Percentiles rank a stretch among this genome's conserved stretches.
Conservation (phyloP, 805 yeast genomes). For the Metschnikowia dekortorum region DNA sequence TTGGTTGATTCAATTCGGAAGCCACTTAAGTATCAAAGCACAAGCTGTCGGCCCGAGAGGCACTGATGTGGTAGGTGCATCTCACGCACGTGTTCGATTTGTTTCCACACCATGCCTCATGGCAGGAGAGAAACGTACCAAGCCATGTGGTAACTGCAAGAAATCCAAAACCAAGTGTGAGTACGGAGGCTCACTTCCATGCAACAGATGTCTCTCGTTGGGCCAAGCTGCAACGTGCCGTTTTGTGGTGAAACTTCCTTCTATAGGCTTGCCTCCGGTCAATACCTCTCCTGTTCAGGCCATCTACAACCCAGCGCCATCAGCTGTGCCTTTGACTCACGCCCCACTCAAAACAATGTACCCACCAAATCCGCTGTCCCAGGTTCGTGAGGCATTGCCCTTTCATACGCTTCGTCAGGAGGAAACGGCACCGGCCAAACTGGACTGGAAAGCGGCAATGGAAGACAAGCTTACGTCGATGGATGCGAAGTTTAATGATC, state of each 20-base stretch:
- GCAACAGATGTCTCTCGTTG: conserved; percentile 52
- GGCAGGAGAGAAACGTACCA: conserved; percentile 41
- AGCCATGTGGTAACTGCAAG: conserved; percentile 63
- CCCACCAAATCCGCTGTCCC: conserved; percentile 6
- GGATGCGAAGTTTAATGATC: conserved; percentile 34
- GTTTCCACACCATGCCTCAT: conserved; percentile 6
- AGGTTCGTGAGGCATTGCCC: neutral
- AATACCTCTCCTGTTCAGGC: conserved; percentile 3
- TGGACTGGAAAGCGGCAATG: conserved; percentile 31
- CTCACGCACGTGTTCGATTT: neutral
- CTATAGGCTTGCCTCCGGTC: conserved; percentile 27
- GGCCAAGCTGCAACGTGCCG: conserved; percentile 47
- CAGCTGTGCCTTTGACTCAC: neutral
- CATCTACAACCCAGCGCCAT: conserved; percentile 2
- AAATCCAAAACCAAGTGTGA: conserved; percentile 60
- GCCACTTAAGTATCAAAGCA: neutral
- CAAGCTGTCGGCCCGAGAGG: neutral
- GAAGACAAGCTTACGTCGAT: conserved; percentile 33
- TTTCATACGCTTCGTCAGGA: neutral
- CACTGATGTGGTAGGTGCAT: neutral
- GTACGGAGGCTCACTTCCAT: conserved; percentile 45
- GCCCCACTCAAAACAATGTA: conserved; percentile 4
- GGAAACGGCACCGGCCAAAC: neutral
- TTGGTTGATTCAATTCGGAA: neutral
- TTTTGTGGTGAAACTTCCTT: conserved; percentile 52